These are phyloP conservation scores for Leishmania turanica DNA, from an alignment of 208 protist genomes.

Conservation along the genomic window DNA sequence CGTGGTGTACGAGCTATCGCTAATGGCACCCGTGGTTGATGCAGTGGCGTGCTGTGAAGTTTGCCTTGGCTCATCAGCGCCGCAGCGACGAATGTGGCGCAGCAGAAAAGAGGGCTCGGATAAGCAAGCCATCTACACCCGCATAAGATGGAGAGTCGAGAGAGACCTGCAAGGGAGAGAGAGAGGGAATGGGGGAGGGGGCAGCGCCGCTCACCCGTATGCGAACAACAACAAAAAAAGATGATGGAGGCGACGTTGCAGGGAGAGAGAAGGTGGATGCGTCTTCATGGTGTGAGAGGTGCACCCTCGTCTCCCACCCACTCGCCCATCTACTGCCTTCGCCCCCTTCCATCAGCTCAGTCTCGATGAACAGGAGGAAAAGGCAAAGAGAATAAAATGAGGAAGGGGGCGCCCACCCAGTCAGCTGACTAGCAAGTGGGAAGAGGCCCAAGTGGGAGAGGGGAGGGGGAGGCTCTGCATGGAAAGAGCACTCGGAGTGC, in stretches of 20 bases:
- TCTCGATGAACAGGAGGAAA: background rate
- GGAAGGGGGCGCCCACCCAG: background rate
- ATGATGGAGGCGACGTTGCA: background rate
- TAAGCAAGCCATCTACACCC: background rate
- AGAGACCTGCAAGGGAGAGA: background rate
- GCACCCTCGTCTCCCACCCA: background rate
- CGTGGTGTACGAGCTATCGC: background rate
- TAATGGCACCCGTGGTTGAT: background rate
- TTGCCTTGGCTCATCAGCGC: background rate
- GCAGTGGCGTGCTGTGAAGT: background rate
- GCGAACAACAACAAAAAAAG: background rate
- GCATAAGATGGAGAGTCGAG: background rate
- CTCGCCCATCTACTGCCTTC: background rate
- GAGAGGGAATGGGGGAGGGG: background rate
- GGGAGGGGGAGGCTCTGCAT: background rate
- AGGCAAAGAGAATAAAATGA: background rate
- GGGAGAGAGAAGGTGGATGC: background rate
- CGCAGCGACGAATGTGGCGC: constrained; percentile 20
- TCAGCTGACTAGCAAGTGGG: background rate
- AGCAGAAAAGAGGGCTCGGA: constrained; percentile 18
- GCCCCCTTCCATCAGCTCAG: background rate
- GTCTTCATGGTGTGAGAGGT: no score
- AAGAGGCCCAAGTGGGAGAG: background rate
- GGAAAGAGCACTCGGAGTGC: background rate
- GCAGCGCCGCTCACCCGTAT: background rate